Base-by-base conservation (phyloP, 148 eudicot species). In the Chenopodium berlandieri region DNA sequence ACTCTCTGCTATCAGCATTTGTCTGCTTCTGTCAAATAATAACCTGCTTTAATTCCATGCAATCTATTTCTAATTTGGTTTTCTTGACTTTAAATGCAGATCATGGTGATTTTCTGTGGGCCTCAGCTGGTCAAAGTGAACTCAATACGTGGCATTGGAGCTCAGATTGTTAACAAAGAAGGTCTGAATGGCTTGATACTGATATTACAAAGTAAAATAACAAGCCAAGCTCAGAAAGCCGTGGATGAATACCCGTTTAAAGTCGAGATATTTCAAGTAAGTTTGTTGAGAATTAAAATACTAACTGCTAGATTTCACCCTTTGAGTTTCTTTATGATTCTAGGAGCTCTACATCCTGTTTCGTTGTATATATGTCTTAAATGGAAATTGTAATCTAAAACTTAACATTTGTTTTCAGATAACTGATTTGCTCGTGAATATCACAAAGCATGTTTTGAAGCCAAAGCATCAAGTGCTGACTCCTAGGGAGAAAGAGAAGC, bases 201-300 rank as follows among this genome's bases (percentile, higher is more conserved):
- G 71, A 77, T 96, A 8, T 86, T 96, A 79, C 95, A 96, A 84
- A 88, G 83, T 75, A 83, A 86, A 71, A 89, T 96, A 13, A 94
- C 99, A 63, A 86, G 63, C 86, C 95, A 92, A 80, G 99, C 98
- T 75, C 68, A 77, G 82, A 96, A 89, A 83, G 85, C 94, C 84
- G 71, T 92, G 48, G 98, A 90, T 27, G 67, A 85, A 5, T 90
- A 89, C 68, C 71, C 87, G 13, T 89, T 89, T 76, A 96, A 92
- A 84, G 99, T 94, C 54, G 99, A 96, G 86, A 86, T 92, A 71
- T 96, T 95, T 85, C 93, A 93, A 82, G 98, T 93, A 83, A 85
- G 90, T 83, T 82, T 76, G 16, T 37, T 5, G 74, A 10, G 4
- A 27, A 67, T 27, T 1, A 13, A 27, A 6, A 58, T 13, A 31